These are phyloP conservation scores for Zygosaccharomyces rouxii DNA, from an alignment of 805 yeast species.

Conservation along the genomic window DNA sequence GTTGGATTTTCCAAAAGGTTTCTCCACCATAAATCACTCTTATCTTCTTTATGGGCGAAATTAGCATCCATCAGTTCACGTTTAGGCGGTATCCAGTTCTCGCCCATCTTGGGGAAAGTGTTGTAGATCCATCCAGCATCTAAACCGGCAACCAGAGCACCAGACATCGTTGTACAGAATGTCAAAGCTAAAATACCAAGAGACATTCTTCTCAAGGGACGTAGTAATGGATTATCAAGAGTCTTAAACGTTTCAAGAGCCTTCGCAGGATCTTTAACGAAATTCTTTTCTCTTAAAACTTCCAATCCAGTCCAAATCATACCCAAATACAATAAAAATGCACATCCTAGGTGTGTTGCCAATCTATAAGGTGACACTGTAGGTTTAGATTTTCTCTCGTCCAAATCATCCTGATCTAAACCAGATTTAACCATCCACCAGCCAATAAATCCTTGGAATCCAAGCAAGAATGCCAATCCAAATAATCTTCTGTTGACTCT, in stretches of 20 bases:
- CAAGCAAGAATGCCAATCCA: slow-evolving; percentile 72
- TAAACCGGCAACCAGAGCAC: slow-evolving; percentile 96
- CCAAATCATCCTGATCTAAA: slow-evolving; percentile 70
- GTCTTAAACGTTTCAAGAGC: slow-evolving; percentile 53
- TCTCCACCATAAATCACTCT: slow-evolving; percentile 82
- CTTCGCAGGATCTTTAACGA: slow-evolving; percentile 58
- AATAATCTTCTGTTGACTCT: slow-evolving; percentile 64
- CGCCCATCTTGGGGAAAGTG: slow-evolving; percentile 96
- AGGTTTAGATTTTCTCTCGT: slow-evolving; percentile 85
- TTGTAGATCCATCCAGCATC: slow-evolving; percentile 97
- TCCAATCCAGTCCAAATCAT: slow-evolving; percentile 89
- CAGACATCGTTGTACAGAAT: slow-evolving; percentile 91
- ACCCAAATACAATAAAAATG: slow-evolving; percentile 79
- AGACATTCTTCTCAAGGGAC: slow-evolving; percentile 52
- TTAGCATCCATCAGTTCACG: slow-evolving; percentile 73
- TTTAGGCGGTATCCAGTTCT: slow-evolving; percentile 66
- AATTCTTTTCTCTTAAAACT: slow-evolving; percentile 67
- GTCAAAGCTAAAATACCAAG: slow-evolving; percentile 60
- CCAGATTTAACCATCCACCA: slow-evolving; percentile 99
- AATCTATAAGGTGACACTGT: slow-evolving; percentile 94
- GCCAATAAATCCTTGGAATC: slow-evolving; percentile 92
- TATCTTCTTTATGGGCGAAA: slow-evolving; percentile 62
- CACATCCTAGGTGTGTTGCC: slow-evolving; percentile 91
- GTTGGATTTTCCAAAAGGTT: slow-evolving; percentile 92
- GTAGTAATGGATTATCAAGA: slow-evolving; percentile 58